These are phyloP conservation scores for Pleurozium schreberi DNA, from an alignment of 225 moss, liverwort and hornwort genomes.

Conservation along the genomic window DNA sequence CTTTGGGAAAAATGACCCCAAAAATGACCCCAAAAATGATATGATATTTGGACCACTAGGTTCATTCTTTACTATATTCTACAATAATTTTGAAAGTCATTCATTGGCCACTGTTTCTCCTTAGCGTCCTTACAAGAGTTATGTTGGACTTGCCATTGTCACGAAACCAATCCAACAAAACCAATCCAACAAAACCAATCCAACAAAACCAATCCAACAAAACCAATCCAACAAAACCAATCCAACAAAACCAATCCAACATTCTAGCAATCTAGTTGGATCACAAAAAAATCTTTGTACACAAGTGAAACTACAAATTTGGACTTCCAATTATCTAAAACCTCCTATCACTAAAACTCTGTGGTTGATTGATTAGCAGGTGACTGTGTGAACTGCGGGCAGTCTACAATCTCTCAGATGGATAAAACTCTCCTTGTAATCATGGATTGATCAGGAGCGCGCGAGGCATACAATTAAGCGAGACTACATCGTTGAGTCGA, in stretches of 20 bases:
- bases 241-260: no score
- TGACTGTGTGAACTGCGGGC: no score
- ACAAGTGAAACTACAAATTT: no score
- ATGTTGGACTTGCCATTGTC: background rate
- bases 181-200: no score
- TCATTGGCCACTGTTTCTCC: accelerated
- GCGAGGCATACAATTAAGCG: background rate
- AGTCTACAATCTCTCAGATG: no score
- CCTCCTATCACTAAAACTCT: no score
- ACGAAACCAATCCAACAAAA: background rate
- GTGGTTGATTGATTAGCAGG: no score
- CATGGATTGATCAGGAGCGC: background rate
- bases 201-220: no score
- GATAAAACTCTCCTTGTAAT: no score
- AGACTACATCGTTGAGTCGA: background rate
- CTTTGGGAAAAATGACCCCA: background rate
- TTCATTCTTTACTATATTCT: background rate
- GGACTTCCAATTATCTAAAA: no score
- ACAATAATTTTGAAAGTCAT: background rate
- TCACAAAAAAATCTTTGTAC: background rate
- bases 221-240: no score
- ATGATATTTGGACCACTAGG: background rate
- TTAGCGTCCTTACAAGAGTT: background rate
- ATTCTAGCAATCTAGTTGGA: background rate
- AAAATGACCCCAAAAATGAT: no score